Evolutionary conservation across 257 asterid species (phyloP).

Genomic region (Ilex asprella): DNA sequence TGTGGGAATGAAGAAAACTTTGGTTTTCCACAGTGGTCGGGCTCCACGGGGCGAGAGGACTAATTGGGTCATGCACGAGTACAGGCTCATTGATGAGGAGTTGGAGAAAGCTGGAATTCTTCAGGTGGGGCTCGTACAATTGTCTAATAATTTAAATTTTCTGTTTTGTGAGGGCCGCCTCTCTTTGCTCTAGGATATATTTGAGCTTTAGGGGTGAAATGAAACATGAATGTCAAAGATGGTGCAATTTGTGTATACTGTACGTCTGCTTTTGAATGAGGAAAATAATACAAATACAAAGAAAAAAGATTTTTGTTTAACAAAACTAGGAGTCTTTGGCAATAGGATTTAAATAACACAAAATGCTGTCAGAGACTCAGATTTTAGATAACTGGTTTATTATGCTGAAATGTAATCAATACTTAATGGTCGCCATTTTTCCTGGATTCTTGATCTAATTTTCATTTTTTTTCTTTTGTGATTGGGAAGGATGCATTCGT

Average conservation of each 20-base stretch:
- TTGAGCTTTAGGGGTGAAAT: no score
- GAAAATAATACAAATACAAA: background rate
- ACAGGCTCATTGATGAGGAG: constrained; percentile 70
- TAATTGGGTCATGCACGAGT: constrained; percentile 98
- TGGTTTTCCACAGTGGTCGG: constrained; percentile 83
- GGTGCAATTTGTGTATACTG: no score
- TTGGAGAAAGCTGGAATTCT: constrained; percentile 61
- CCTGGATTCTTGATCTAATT: background rate
- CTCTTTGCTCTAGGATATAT: background rate
- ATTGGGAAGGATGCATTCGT: background rate
- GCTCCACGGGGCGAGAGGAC: constrained; percentile 90
- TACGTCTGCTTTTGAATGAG: no score
- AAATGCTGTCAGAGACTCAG: background rate
- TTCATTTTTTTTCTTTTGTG: background rate
- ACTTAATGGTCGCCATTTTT: background rate
- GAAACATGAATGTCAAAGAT: background rate
- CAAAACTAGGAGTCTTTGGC: no score
- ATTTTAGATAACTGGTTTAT: background rate
- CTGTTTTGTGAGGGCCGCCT: background rate
- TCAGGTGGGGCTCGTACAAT: constrained; percentile 45
- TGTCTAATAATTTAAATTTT: background rate
- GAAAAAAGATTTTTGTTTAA: background rate
- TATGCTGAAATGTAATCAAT: background rate
- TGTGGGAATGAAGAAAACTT: constrained; percentile 96
- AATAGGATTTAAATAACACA: background rate